These are phyloP conservation scores for Cotoneaster glaucophyllus DNA, from an alignment of 306 rosid genomes.

Conservation along the genomic window DNA sequence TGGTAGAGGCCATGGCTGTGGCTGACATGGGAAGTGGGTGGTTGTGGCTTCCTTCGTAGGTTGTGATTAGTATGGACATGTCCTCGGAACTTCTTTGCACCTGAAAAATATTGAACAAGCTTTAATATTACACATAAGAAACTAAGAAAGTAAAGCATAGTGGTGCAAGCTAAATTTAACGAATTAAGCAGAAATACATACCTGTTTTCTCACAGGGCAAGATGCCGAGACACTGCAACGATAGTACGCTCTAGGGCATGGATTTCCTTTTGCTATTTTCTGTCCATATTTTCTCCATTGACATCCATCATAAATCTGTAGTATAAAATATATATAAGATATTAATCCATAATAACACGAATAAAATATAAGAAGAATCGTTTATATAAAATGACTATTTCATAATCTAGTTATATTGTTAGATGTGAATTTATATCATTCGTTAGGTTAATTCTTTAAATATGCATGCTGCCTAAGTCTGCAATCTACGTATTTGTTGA, in stretches of 20 bases:
- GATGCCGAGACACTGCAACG: slow-evolving; percentile 62
- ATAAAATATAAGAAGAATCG: not conserved
- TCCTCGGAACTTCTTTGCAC: slow-evolving; percentile 70
- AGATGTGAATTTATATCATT: not conserved
- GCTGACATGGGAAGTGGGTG: slow-evolving; percentile 67
- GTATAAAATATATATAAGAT: not conserved
- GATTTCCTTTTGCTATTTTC: slow-evolving; percentile 79
- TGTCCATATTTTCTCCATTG: slow-evolving; percentile 95
- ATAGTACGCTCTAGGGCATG: slow-evolving; percentile 73
- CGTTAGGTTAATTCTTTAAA: not conserved
- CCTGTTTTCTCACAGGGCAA: slow-evolving; percentile 79
- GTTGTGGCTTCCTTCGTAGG: slow-evolving; percentile 69
- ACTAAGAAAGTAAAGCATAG: not conserved
- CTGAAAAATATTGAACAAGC: slow-evolving; percentile 26
- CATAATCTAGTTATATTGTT: not conserved
- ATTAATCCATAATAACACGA: not conserved
- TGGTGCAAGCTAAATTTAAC: not conserved
- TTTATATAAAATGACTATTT: not conserved
- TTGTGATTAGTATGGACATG: slow-evolving; percentile 61
- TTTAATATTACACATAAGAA: not conserved
- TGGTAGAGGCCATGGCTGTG: slow-evolving; percentile 62
- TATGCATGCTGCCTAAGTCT: not conserved
- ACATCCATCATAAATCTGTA: slow-evolving; percentile 74
- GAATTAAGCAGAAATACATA: not conserved
- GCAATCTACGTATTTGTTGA: not conserved